Percentiles rank a stretch among this genome's conserved stretches.
These are phyloP conservation scores for Eimeria maxima DNA, from an alignment of 169 alveolate species.

Conservation along the genomic window DNA sequence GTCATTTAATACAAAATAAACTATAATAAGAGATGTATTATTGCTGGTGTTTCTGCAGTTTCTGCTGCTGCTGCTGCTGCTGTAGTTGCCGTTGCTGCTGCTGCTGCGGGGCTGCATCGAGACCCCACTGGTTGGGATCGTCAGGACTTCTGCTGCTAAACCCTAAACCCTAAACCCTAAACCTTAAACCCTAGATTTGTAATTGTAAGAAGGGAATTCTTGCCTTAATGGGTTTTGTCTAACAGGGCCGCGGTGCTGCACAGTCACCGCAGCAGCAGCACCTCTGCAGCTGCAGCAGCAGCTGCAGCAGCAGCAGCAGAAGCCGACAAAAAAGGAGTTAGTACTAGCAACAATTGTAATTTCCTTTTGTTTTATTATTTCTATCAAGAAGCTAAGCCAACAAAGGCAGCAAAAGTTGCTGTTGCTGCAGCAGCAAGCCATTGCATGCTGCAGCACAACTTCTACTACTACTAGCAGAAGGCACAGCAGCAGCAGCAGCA, in stretches of 20 bases:
- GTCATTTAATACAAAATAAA: too few species aligned
- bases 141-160: too few species aligned
- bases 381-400: not conserved
- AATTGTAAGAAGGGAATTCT: not conserved
- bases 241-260: not conserved
- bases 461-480: not conserved
- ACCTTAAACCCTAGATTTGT: too few species aligned
- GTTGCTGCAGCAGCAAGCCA: too few species aligned
- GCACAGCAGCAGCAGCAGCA: not conserved
- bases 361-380: too few species aligned
- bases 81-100: not conserved
- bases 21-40: too few species aligned
- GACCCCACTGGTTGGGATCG: not conserved
- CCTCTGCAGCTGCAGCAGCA: not conserved
- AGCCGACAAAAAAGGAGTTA: not conserved
- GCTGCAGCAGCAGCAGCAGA: not conserved
- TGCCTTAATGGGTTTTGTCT: not conserved
- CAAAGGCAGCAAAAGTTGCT: not conserved
- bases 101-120: slow-evolving; percentile 20
- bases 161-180: too few species aligned
- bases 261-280: slow-evolving; percentile 5
- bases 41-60: too few species aligned
- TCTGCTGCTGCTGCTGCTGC: not conserved
- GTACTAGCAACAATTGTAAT: too few species aligned
- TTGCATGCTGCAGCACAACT: not conserved